phyloP scores from a whole-genome alignment of 345 rosid genomes.

The Tarenaya hassleriana region DNA sequence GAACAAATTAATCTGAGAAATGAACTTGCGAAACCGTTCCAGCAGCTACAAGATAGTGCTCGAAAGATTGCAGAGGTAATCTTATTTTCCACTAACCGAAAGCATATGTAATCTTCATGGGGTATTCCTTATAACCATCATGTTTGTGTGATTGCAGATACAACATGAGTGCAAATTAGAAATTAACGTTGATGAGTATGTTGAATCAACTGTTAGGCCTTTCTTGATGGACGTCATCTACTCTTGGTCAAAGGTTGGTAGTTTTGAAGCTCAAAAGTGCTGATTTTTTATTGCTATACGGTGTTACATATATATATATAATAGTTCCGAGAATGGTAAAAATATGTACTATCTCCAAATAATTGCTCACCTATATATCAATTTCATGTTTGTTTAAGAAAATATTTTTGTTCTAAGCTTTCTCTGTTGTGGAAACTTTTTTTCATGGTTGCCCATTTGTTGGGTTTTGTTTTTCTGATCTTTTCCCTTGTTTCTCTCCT shows the following conservation, averaged over 20 bases:
- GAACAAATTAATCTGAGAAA: constrained; percentile 81
- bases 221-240: constrained; percentile 93
- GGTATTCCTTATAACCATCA: background rate
- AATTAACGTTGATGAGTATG: constrained; percentile 81
- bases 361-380: too few relatives aligned
- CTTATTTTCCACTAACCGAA: constrained; percentile 6
- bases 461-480: background rate
- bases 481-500: constrained; percentile 23
- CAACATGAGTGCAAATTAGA: constrained; percentile 97
- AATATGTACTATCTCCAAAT: too few relatives aligned
- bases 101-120: constrained; percentile 6
- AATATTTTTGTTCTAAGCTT: too few relatives aligned
- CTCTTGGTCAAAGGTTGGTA: constrained; percentile 89
- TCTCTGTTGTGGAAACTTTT: too few relatives aligned
- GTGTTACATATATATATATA: too few relatives aligned
- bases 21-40: constrained; percentile 86
- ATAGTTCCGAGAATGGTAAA: too few relatives aligned
- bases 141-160: constrained; percentile 42
- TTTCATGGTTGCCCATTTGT: background rate
- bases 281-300: background rate
- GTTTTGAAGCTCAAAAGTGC: constrained; percentile 10
- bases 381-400: too few relatives aligned
- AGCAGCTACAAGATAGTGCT: constrained; percentile 95
- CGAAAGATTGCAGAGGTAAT: constrained; percentile 92
- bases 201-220: constrained; percentile 93